Evolutionary conservation across 495 filamentous ascomycete species (phyloP).

Genomic region (Sporormia fimetaria): DNA sequence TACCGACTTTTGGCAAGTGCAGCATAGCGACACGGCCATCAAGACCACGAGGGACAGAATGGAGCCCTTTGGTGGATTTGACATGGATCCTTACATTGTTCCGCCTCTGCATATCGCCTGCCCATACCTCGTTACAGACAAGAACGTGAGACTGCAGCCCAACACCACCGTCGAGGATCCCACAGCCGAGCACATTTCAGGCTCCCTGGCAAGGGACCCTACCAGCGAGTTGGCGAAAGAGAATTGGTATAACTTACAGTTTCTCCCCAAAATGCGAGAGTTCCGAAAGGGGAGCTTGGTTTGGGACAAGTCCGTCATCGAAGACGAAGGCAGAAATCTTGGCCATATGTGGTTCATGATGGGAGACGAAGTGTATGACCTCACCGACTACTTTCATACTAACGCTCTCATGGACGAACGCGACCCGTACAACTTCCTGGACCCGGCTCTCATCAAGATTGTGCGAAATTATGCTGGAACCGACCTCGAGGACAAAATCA

Average conservation of each 20-base stretch:
- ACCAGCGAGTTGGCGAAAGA: constrained; percentile 46
- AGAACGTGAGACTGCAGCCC: constrained; percentile 40
- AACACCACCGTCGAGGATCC: constrained; percentile 50
- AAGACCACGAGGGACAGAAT: constrained; percentile 55
- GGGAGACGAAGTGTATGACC: constrained; percentile 64
- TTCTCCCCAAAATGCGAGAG: constrained; percentile 68
- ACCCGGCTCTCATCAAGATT: constrained; percentile 47
- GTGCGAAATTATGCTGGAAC: constrained; percentile 63
- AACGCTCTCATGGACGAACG: constrained; percentile 39
- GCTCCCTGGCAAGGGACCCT: constrained; percentile 42
- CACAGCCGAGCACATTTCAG: constrained; percentile 55
- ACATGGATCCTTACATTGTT: constrained; percentile 73
- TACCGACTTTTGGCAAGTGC: constrained; percentile 66
- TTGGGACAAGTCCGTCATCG: constrained; percentile 42
- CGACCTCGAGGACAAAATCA: constrained; percentile 61
- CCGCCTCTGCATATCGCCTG: constrained; percentile 70
- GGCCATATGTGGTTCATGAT: constrained; percentile 72
- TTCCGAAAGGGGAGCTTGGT: constrained; percentile 86
- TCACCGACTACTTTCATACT: constrained; percentile 85
- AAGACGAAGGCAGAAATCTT: constrained; percentile 50
- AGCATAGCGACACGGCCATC: constrained; percentile 61
- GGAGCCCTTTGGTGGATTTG: constrained; percentile 62
- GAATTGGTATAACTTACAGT: constrained; percentile 72
- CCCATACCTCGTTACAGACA: constrained; percentile 47
- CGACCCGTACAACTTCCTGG: constrained; percentile 55